Evolutionary conservation across 495 filamentous ascomycete genomes (phyloP), one percentile per base, ranked within the genome.

Genomic region (Neurospora intermedia): DNA sequence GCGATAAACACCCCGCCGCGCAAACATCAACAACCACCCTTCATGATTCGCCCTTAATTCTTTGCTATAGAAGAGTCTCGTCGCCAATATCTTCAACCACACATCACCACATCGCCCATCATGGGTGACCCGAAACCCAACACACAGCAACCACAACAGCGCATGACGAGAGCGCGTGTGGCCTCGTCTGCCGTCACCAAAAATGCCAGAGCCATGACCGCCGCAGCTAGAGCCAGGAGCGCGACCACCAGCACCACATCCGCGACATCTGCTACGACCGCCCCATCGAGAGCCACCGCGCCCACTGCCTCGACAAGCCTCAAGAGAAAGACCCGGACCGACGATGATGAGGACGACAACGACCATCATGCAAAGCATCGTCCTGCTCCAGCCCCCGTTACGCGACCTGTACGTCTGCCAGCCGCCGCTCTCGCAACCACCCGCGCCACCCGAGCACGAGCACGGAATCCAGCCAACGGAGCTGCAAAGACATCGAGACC

Each of bases 121-220:
- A 84, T 84, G 82, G 82, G 54, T 66, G 54, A 66, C 0, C 11
- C 54, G 3, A 66, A 66, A 35, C 16, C 54, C 13, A 27, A 82
- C 70, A 81, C 84, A 73, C 84, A 84, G 77, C 86, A 83, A 40
- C 87, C 83, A 73, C 88, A 87, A 40, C 88, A 89, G 77, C 86
- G 89, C 70, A 84, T 88, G 73, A 90, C 88, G 71, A 84, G 89
- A 73, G 86, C 88, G 66, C 82, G 88, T 74, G 87, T 85, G 70
- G 86, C 88, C 70, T 85, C 84, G 69, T 85, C 84, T 74, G 81
- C 81, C 45, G 80, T 81, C 71, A 73, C 80, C 16, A 84, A 80
- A 72, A 74, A 77, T 13, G 76, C 81, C 71, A 77, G 71, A 71
- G 76, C 79, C 20, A 75, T 79, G 31, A 80, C 81, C 70, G 78